Evolutionary conservation across 2,329 filamentous ascomycete genomes (phyloP).

Genomic region (Ophiostoma pallidulum): DNA sequence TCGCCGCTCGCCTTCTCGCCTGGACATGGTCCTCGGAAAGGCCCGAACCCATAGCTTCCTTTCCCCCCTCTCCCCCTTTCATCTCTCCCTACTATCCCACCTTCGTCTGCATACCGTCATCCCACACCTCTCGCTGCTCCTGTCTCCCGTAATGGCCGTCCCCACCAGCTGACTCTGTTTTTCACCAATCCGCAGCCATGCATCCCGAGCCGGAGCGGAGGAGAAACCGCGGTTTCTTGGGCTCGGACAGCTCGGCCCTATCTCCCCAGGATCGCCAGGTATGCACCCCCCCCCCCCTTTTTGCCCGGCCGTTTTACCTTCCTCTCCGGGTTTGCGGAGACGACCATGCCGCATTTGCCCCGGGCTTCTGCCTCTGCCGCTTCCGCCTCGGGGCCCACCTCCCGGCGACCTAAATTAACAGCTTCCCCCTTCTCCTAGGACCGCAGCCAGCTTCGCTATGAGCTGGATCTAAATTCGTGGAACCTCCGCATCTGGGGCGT

Average conservation of each 20-base stretch:
- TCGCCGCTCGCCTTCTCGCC: no score
- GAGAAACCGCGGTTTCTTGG: slow-evolving; percentile 41
- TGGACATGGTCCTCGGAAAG: no score
- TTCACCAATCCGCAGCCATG: slow-evolving; percentile 17
- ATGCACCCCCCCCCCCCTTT: no score
- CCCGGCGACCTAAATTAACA: no score
- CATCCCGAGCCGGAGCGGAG: slow-evolving; percentile 27
- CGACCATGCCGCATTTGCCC: no score
- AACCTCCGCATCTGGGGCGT: slow-evolving; percentile 46
- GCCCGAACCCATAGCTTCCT: no score
- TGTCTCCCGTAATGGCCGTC: neutral
- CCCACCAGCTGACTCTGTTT: neutral
- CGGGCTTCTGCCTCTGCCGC: neutral
- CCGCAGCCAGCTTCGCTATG: slow-evolving; percentile 41
- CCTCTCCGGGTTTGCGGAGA: no score
- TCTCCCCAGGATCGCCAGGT: slow-evolving; percentile 40
- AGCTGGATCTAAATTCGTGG: slow-evolving; percentile 45
- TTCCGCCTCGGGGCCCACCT: neutral
- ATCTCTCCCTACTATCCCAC: no score
- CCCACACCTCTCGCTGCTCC: neutral
- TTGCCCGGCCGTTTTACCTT: neutral
- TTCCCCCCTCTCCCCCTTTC: no score
- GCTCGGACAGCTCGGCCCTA: slow-evolving; percentile 41
- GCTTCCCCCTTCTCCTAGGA: slow-evolving; percentile 28
- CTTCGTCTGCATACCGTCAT: no score